These are phyloP conservation scores for Citrus glauca DNA, from an alignment of 345 rosid genomes.

Conservation along the genomic window DNA sequence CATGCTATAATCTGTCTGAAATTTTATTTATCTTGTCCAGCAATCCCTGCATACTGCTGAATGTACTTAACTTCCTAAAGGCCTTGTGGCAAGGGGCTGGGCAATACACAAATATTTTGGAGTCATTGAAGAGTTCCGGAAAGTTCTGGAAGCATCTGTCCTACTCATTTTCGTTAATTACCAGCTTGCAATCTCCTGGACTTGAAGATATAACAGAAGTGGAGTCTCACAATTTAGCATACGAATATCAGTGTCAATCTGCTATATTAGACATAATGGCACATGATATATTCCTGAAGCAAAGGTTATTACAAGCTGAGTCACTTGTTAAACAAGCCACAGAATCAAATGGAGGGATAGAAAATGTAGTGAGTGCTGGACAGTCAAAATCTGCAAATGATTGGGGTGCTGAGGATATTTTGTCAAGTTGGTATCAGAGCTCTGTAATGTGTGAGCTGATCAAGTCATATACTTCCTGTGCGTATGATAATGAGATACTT, in stretches of 20 bases:
- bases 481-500: conserved; percentile 45
- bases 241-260: conserved; percentile 62
- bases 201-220: conserved; percentile 35
- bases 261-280: conserved; percentile 78
- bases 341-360: conserved; percentile 28
- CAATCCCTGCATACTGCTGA: conserved; percentile 49
- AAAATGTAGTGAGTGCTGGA: conserved; percentile 25
- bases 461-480: conserved; percentile 51
- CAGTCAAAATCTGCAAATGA: conserved; percentile 28
- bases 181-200: conserved; percentile 31
- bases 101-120: conserved; percentile 51
- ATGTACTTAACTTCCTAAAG: conserved; percentile 66
- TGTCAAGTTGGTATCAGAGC: conserved; percentile 58
- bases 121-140: conserved; percentile 46
- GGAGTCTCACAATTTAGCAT: conserved; percentile 44
- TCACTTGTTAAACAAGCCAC: conserved; percentile 34
- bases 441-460: conserved; percentile 52
- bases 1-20: conserved; percentile 6
- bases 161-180: conserved; percentile 33
- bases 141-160: conserved; percentile 69
- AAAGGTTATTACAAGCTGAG: conserved; percentile 62
- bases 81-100: conserved; percentile 92
- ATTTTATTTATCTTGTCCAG: conserved; percentile 44
- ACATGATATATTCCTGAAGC: conserved; percentile 67
- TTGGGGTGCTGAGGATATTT: conserved; percentile 39